Percentiles rank a stretch among this genome's conserved stretches.
phyloP scores from a whole-genome alignment of 176 grass and related monocot species.

The Hsuehochloa calcarea region DNA sequence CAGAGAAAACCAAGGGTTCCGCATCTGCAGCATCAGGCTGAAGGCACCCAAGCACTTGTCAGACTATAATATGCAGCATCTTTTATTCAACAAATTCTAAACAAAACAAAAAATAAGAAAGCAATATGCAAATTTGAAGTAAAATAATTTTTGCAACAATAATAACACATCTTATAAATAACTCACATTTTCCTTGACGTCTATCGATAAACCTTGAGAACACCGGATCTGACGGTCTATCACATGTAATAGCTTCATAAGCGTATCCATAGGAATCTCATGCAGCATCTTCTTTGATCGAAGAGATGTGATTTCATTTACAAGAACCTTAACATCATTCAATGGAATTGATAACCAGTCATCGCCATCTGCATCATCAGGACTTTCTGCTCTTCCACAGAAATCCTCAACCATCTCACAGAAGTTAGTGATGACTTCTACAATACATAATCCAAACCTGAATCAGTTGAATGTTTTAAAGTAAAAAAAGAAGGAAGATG shows the following conservation, averaged over 20 bases:
- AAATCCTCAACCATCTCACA: constrained; percentile 89
- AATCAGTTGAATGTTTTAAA: constrained; percentile 19
- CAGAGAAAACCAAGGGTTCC: constrained; percentile 74
- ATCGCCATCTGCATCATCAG: constrained; percentile 72
- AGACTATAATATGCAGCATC: constrained; percentile 40
- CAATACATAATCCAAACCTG: constrained; percentile 34
- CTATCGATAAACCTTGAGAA: constrained; percentile 88
- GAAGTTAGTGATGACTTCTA: constrained; percentile 69
- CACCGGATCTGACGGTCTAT: constrained; percentile 88
- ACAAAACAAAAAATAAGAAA: not conserved
- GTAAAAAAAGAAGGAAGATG: constrained; percentile 19
- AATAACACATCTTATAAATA: constrained; percentile 7
- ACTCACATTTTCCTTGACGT: constrained; percentile 83
- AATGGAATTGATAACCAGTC: constrained; percentile 71
- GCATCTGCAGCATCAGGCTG: constrained; percentile 67
- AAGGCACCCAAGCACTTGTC: constrained; percentile 39
- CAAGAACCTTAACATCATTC: constrained; percentile 71
- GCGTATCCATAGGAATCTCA: constrained; percentile 69
- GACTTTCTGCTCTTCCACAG: constrained; percentile 74
- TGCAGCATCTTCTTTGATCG: constrained; percentile 78
- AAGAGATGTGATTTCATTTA: constrained; percentile 77
- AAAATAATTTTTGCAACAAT: not conserved
- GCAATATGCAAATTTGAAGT: not conserved
- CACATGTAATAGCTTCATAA: constrained; percentile 71
- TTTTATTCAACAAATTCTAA: not conserved